Base-by-base conservation (phyloP, 129 eudicot species). In the Centrapalus pauciflorus region DNA sequence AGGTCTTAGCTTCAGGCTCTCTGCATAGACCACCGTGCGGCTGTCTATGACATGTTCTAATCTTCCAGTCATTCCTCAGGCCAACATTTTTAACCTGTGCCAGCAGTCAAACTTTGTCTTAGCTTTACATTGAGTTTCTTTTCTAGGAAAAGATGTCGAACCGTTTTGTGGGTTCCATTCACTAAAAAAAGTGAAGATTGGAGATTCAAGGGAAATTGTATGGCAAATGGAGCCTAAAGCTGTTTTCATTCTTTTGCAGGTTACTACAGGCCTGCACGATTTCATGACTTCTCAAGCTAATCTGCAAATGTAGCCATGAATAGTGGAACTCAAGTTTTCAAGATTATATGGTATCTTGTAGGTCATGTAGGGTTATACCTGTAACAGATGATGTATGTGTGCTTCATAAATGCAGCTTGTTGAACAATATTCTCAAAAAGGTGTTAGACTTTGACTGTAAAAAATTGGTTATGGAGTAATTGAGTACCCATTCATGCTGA, bases 401-500 rank as follows among this genome's bases (percentile, higher is more conserved):
- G 48, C 61, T 46, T 66, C 19, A 75, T 33, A 66, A 66, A 75
- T 75, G 69, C 74, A 75, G 79, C 49, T 74, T 66, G 62, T 33
- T 16, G 23, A 66, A 67, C 52, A 75, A 12, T 46, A 75, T 32
- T 45, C 62, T 55, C 65, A 73, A 12, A 55, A 46, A 43, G 16
- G 11, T 26, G n/a, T 14, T 56, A 41, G 38, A 70, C 50, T 59
- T 19, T 16, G 27, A 21, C 14, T 25, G 46, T 56, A 69, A 38
- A 30, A 2, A 57, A 26, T 25, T 55, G 12, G 55, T 30, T 21
- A 13, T 17, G 9, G 61, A 32, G 21, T 28, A 56, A 13, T 50
- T 30, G 51, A 33, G 35, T 52, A 26, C 2, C 26, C 61, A 33
- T 33, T 66, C 14, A 8, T 49, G 40, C 25, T 14, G 38, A 5